Evolutionary conservation across 306 rosid species (phyloP).

Genomic region (Fragaria vesca): DNA sequence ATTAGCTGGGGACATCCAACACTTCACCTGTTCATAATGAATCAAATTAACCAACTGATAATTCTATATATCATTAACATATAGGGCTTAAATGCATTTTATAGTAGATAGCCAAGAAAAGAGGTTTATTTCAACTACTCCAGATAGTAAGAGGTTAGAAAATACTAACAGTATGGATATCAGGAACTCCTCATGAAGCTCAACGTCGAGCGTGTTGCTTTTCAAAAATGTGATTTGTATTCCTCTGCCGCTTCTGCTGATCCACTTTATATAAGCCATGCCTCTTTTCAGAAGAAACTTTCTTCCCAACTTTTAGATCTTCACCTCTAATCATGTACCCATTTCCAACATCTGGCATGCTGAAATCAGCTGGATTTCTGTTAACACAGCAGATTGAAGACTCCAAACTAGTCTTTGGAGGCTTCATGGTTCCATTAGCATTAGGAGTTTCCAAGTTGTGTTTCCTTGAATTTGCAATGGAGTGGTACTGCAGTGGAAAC

Average conservation of each 20-base stretch:
- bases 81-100: background rate
- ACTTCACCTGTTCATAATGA: conserved; percentile 36
- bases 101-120: background rate
- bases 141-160: conserved; percentile 20
- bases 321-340: conserved; percentile 83
- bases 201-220: conserved; percentile 42
- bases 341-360: conserved; percentile 59
- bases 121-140: conserved; percentile 13
- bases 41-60: conserved; percentile 12
- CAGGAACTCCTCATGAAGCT: conserved; percentile 28
- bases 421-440: conserved; percentile 39
- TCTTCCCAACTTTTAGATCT: conserved; percentile 61
- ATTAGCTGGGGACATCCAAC: conserved; percentile 22
- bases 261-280: conserved; percentile 25
- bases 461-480: conserved; percentile 37
- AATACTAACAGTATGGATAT: conserved; percentile 40
- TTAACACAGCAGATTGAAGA: conserved; percentile 51
- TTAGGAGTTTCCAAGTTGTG: conserved; percentile 34
- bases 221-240: conserved; percentile 41
- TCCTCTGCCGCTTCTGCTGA: conserved; percentile 54
- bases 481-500: conserved; percentile 29
- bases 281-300: conserved; percentile 34
- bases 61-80: background rate
- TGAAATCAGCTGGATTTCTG: conserved; percentile 94
- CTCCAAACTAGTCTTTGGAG: conserved; percentile 36